phyloP scores from a whole-genome alignment of 192 early-diverging fungal species.

The Linnemannia elongata region DNA sequence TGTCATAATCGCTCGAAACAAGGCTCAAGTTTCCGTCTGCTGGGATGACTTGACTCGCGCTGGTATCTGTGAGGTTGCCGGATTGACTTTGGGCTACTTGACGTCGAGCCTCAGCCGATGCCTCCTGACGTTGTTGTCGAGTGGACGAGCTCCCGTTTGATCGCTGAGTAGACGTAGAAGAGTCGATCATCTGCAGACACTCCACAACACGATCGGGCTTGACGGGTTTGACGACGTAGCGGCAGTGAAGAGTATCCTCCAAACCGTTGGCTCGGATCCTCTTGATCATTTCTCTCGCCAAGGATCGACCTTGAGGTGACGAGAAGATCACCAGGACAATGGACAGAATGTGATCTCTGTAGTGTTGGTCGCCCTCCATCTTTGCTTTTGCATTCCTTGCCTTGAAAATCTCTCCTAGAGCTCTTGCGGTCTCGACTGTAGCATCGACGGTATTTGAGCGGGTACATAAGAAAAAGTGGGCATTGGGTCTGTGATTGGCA shows the following conservation, averaged over 20 bases:
- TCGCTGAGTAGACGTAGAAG: background rate
- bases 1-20: slow-evolving; percentile 39
- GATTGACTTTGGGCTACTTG: background rate
- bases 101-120: background rate
- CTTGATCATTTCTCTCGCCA: slow-evolving; percentile 52
- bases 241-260: slow-evolving; percentile 33
- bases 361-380: background rate
- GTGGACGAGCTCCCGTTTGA: background rate
- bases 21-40: slow-evolving; percentile 16
- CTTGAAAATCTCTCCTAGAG: slow-evolving; percentile 30
- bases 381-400: slow-evolving; percentile 20
- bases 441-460: slow-evolving; percentile 22
- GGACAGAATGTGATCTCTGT: slow-evolving; percentile 39
- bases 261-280: slow-evolving; percentile 38
- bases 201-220: slow-evolving; percentile 49
- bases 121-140: background rate
- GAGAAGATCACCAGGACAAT: slow-evolving; percentile 53
- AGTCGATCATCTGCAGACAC: slow-evolving; percentile 34
- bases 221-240: slow-evolving; percentile 55
- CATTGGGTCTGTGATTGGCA: slow-evolving; percentile 37
- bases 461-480: slow-evolving; percentile 51
- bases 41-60: slow-evolving; percentile 22
- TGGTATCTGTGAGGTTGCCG: background rate
- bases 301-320: slow-evolving; percentile 43
- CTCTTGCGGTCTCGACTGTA: slow-evolving; percentile 35